Evolutionary conservation across 441 rosid genomes (phyloP).

Genomic region (Erysimum cheiri): DNA sequence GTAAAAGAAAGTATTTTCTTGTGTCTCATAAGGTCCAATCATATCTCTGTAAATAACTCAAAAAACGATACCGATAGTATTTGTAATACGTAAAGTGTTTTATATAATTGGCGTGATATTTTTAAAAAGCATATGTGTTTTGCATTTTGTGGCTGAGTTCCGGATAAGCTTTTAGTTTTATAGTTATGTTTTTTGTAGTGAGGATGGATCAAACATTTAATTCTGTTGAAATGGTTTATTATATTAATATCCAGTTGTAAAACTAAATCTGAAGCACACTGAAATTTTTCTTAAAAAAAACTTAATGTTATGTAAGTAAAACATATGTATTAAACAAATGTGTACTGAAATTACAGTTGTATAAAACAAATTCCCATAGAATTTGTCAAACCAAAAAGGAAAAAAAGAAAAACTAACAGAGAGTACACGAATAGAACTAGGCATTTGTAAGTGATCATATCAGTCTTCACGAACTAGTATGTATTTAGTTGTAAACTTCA

Average conservation of each 20-base stretch:
- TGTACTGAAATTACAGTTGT: not conserved
- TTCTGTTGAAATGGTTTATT: not conserved
- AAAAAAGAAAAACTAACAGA: not conserved
- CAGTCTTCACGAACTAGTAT: not conserved
- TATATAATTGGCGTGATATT: not conserved
- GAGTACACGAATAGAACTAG: not conserved
- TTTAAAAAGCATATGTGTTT: not conserved
- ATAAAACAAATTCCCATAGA: not conserved
- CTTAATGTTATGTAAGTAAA: too few relatives aligned
- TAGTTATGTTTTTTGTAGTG: not conserved
- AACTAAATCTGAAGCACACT: not conserved
- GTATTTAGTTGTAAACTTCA: not conserved
- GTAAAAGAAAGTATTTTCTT: conserved; percentile 16
- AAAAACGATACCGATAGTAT: not conserved
- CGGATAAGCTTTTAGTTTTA: not conserved
- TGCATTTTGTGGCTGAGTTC: not conserved
- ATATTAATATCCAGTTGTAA: not conserved
- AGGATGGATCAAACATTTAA: not conserved
- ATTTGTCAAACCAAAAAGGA: not conserved
- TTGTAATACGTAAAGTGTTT: not conserved
- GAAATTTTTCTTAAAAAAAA: too few relatives aligned
- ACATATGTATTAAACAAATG: too few relatives aligned
- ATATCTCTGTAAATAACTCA: conserved; percentile 7
- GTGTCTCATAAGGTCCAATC: conserved; percentile 24
- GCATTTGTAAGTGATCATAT: not conserved